Evolutionary conservation across 768 basidiomycete genomes (phyloP), one percentile per base, ranked within the genome.

Genomic region (Pilatotrama ljubarskyi): DNA sequence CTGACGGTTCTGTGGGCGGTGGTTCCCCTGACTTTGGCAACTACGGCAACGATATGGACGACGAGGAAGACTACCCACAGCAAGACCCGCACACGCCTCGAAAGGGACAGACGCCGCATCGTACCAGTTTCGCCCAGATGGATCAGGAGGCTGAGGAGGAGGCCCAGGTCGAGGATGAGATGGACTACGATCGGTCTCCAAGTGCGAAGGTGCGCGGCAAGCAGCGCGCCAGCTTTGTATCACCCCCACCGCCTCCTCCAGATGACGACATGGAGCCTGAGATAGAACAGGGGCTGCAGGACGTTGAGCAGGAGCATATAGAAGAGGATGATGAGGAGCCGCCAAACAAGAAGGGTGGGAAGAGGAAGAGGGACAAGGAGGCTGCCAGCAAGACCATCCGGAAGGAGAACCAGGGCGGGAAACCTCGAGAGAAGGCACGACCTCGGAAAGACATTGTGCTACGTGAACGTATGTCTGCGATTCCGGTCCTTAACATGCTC

Each of bases 81-180:
- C 58, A 58, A 22, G 59, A 13, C 9, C 22, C 41, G 22, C 51
- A 38, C 14, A 58, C 49, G 2, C 59, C 43, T 24, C 55, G 37
- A 24, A 54, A 42, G 11, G 35, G 32, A 0, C 55, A 56, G 53
- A 52, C 55, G 0, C 43, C 64, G 3, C 53, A 64, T 15, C 59
- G 64, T 11, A 77, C 47, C 69, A 77, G 51, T 73, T 85, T 85
- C 52, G 71, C 74, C 8, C 79, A 80, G 51, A 75, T 82, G 68
- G 80, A 78, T 59, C 77, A 78, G 42, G 81, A 80, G n/a, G 44
- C 43, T 5, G 78, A 76, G 14, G 77, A 78, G 13, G 79, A 80
- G 3, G 72, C 65, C 1, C 68, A 72, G 40, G 63, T 62, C 1
- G 67, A 68, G 17, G 47, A 63, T 17, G 49, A 50, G 40, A 55